Evolutionary conservation across 768 basidiomycete species (phyloP).

Genomic region (Clavulina sp.): DNA sequence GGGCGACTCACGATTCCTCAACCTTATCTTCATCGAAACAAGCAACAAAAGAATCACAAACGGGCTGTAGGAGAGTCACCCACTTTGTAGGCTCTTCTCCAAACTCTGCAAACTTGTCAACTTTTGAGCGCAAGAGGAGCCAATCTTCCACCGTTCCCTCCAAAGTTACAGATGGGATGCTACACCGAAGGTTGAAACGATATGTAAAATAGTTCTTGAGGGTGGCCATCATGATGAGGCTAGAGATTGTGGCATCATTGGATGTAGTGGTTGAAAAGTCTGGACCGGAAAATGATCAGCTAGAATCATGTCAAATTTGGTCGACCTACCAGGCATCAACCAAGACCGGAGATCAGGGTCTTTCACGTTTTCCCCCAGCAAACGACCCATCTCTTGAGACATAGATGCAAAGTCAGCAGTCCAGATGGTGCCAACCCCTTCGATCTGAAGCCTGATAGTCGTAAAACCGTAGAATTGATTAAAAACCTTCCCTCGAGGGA

Average conservation of each 20-base stretch:
- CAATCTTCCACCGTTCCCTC: not conserved
- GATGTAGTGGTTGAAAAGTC: conserved; percentile 1
- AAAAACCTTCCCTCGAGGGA: too few relatives aligned
- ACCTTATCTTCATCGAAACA: too few relatives aligned
- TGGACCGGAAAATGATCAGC: too few relatives aligned
- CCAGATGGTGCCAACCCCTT: not conserved
- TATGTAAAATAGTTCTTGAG: not conserved
- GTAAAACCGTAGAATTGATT: too few relatives aligned
- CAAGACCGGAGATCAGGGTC: not conserved
- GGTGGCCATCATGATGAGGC: conserved; percentile 1
- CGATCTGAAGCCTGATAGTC: not conserved
- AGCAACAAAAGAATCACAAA: conserved; percentile 19
- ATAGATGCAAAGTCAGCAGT: not conserved
- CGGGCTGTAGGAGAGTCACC: conserved; percentile 25
- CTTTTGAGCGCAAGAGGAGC: not conserved
- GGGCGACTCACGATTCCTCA: too few relatives aligned
- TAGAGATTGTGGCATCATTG: conserved; percentile 2
- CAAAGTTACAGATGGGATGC: conserved; percentile 5
- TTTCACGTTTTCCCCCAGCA: not conserved
- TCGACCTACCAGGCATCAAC: not conserved
- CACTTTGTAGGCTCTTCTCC: conserved; percentile 22
- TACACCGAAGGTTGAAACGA: conserved; percentile 1
- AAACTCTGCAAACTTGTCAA: conserved; percentile 20
- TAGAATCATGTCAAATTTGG: too few relatives aligned
- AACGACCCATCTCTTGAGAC: not conserved